Conservation (phyloP, 2,329 filamentous ascomycete species). For the Pseudopithomyces maydicus region DNA sequence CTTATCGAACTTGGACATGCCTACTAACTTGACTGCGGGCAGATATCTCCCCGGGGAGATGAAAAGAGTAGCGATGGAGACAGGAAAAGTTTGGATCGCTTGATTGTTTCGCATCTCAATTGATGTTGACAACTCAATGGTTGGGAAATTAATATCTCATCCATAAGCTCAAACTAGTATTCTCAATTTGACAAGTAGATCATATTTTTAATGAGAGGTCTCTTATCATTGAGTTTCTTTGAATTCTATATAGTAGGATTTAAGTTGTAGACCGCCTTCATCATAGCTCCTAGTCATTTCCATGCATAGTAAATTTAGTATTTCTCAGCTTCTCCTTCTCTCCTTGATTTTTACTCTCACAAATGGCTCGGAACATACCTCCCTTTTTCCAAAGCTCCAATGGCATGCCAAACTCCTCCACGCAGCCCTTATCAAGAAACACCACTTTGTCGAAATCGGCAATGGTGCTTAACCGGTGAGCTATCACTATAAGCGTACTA, state of each 20-base stretch:
- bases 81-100: not conserved
- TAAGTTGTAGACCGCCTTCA: no score
- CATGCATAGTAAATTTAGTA: no score
- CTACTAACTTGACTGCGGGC: not conserved
- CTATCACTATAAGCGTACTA: not conserved
- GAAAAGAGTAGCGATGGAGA: not conserved
- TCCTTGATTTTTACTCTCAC: no score
- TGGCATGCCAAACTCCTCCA: not conserved
- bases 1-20: not conserved
- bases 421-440: not conserved
- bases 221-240: no score
- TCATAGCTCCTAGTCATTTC: no score
- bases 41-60: not conserved
- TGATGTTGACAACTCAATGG: not conserved
- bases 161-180: no score
- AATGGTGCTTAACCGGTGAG: not conserved
- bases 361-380: no score
- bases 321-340: no score
- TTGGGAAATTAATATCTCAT: no score
- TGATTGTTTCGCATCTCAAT: not conserved
- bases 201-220: no score
- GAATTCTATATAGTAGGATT: no score
- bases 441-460: not conserved
- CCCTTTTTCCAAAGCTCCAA: not conserved
- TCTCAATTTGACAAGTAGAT: no score